Evolutionary conservation across 768 basidiomycete species (phyloP).

Genomic region (Chalciporus sphaerocephalus): DNA sequence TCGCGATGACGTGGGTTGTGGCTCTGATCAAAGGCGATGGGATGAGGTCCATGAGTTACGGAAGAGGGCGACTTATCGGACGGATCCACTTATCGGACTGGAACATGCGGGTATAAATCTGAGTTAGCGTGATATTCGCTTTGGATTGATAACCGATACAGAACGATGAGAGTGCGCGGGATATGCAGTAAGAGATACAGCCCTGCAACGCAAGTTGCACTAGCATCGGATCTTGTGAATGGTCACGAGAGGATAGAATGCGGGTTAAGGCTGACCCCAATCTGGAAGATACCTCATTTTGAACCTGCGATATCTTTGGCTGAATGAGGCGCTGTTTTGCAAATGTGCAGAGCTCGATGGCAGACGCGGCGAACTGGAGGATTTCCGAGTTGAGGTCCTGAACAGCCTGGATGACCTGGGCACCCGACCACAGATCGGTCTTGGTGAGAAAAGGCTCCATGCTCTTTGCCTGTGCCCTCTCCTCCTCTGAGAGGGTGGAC

Average conservation of each 20-base stretch:
- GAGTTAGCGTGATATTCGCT: slow-evolving; percentile 59
- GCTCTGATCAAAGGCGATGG: slow-evolving; percentile 40
- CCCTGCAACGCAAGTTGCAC: slow-evolving; percentile 76
- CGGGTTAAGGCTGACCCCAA: slow-evolving; percentile 60
- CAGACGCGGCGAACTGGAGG: slow-evolving; percentile 73
- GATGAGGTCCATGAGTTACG: slow-evolving; percentile 12
- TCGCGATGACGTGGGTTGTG: slow-evolving; percentile 72
- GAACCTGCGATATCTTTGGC: slow-evolving; percentile 45
- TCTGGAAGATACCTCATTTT: slow-evolving; percentile 57
- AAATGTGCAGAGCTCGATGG: slow-evolving; percentile 63
- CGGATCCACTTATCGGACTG: slow-evolving; percentile 40
- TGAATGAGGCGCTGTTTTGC: slow-evolving; percentile 38
- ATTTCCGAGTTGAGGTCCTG: slow-evolving; percentile 79
- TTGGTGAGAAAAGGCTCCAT: slow-evolving; percentile 69
- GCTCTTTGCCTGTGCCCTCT: slow-evolving; percentile 53
- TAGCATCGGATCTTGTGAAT: slow-evolving; percentile 70
- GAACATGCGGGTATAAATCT: slow-evolving; percentile 58
- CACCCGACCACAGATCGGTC: slow-evolving; percentile 70
- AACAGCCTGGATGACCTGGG: slow-evolving; percentile 73
- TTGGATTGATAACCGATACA: slow-evolving; percentile 72
- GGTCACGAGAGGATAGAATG: slow-evolving; percentile 59
- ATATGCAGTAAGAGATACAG: slow-evolving; percentile 60
- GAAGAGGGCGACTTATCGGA: background rate
- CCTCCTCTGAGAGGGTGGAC: slow-evolving; percentile 44
- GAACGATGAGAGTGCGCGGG: slow-evolving; percentile 64